Evolutionary conservation across 192 early-diverging fungal genomes (phyloP).

Genomic region (Umbelopsis vinacea): DNA sequence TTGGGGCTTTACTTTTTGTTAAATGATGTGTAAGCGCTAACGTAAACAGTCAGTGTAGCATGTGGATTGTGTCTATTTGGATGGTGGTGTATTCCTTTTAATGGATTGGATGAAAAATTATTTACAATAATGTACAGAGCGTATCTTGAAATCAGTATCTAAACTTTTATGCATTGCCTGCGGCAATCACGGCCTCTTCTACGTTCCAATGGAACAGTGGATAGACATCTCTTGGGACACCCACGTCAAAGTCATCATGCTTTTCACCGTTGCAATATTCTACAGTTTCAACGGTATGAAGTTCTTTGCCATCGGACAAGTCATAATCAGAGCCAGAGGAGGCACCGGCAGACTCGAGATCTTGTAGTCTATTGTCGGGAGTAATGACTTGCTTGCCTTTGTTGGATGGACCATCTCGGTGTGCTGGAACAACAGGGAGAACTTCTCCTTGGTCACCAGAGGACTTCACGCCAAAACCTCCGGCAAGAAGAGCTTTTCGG

Average conservation of each 20-base stretch:
- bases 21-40: no score
- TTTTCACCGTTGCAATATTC: slow-evolving; percentile 10
- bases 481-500: slow-evolving; percentile 32
- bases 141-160: neutral
- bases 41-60: neutral
- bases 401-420: slow-evolving; percentile 22
- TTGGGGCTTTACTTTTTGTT: neutral
- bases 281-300: slow-evolving; percentile 11
- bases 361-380: neutral
- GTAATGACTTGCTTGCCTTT: slow-evolving; percentile 18
- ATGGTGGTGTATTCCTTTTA: neutral
- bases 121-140: neutral
- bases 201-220: slow-evolving; percentile 44
- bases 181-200: slow-evolving; percentile 29
- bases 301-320: neutral
- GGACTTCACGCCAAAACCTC: slow-evolving; percentile 33
- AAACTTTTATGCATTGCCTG: neutral
- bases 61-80: neutral
- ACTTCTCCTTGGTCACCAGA: slow-evolving; percentile 15
- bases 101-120: neutral
- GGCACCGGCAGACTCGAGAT: neutral
- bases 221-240: slow-evolving; percentile 31
- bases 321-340: neutral
- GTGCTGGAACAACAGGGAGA: slow-evolving; percentile 26
- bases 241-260: neutral